phyloP scores from a whole-genome alignment of 169 alveolate species.

The Plasmodium gallinaceum region DNA sequence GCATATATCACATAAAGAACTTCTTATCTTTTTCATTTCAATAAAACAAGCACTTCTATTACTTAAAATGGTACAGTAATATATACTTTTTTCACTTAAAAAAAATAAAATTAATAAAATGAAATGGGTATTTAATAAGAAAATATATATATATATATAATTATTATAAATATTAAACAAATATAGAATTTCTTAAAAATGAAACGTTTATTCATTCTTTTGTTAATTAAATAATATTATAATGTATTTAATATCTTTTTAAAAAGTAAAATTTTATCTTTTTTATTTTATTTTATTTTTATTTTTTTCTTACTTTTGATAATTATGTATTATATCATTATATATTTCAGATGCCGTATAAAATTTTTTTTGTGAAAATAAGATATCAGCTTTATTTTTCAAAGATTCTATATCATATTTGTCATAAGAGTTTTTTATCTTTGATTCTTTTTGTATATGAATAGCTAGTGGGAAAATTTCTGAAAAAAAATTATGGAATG shows the following conservation, averaged over 20 bases:
- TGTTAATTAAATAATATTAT: no score
- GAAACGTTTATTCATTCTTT: no score
- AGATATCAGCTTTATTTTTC: slow-evolving; percentile 34
- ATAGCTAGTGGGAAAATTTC: slow-evolving; percentile 5
- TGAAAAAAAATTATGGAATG: not conserved
- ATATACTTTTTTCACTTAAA: slow-evolving; percentile 35
- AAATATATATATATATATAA: slow-evolving; percentile 1
- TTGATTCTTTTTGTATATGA: slow-evolving; percentile 31
- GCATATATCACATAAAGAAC: slow-evolving; percentile 54
- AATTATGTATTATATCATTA: slow-evolving; percentile 3
- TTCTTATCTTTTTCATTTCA: slow-evolving; percentile 40
- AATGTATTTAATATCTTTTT: not conserved
- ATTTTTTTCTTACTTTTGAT: slow-evolving; percentile 15
- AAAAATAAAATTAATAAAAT: not conserved
- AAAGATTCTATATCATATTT: not conserved
- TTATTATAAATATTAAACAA: not conserved
- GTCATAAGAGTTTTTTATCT: not conserved
- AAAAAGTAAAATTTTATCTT: not conserved
- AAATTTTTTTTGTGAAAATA: slow-evolving; percentile 39
- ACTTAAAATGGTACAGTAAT: slow-evolving; percentile 44
- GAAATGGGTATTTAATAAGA: not conserved
- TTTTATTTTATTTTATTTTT: not conserved
- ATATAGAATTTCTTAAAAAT: no score
- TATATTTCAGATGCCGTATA: slow-evolving; percentile 13
- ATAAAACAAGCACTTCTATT: slow-evolving; percentile 58